Evolutionary conservation across 192 early-diverging fungal genomes (phyloP), one percentile per base, ranked within the genome.

Genomic region (Linnemannia zychae): DNA sequence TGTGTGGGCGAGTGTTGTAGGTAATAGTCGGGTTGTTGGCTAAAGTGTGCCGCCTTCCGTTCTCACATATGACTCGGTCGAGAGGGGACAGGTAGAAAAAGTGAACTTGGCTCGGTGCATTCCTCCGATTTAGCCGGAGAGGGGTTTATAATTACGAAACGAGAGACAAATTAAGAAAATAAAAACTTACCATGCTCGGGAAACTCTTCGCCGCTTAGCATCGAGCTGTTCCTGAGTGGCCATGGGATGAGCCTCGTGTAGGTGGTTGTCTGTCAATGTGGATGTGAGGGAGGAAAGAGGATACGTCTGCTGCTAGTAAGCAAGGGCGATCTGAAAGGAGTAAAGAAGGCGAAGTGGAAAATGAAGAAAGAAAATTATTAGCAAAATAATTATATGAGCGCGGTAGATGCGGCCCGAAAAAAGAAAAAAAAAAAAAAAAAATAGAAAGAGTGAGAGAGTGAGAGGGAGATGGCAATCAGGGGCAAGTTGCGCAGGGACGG

Each of bases 161-260:
- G 5, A 48, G 28, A 73, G 37, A 76, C 33, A 48, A 63, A 65
- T 28, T 33, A 68, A 49, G 44, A 48, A 16, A 46, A 50, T 47
- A 33, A 40, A 16, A 24, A 63, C 76, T 71, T 72, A 85, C 83
- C 83, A 85, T 63, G 83, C 83, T 36, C 83, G 73, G 18, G 83
- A 85, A 46, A 85, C 83, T 57, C 83, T 73, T 46, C 83, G 77
- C 40, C 83, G 72, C 53, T 85, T 85, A 17, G 72, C 71, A 68
- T 85, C 83, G 20, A 82, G 81, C 74, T 85, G 83, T 17, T 85
- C 83, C 52, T 79, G 77, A n/a, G 83, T 67, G 18, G 83, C 37
- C 82, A 84, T 84, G 38, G 47, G 6, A 48, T 57, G 34, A 38
- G 33, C 33, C 40, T 48, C 70, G 40, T 71, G 22, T 28, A 22